Evolutionary conservation across 2,329 filamentous ascomycete species (phyloP), one percentile per base, ranked within the genome.

Genomic region (Annulohypoxylon truncatum): DNA sequence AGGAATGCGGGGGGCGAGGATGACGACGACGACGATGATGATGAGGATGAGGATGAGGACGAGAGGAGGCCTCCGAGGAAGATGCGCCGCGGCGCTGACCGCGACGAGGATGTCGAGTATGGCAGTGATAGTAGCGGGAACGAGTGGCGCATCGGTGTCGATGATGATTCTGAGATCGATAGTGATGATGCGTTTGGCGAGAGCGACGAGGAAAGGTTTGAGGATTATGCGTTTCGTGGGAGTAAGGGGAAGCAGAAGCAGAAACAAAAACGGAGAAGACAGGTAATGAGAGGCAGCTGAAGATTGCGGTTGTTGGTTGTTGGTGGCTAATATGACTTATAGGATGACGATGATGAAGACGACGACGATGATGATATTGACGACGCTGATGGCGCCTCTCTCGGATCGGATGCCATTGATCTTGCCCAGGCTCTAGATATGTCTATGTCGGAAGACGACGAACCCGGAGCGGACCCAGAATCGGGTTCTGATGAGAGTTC

Each of bases 51-150:
- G 0, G 89, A 90, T 15, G 90, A 87, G 50, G 90, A 91, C 66
- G 89, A 86, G 2, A 88, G 89, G 48, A 89, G 86, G 3, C 77
- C 74, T 2, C 76, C 74, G 13, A 73, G 74, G 47, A 81, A 81
- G 67, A 82, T 80, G 76, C 81, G 82, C 38, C 82, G 77, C 40
- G 78, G 72, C 13, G 80, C 81, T 38, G 80, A 83, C 3, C 59
- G 67, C 4, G 83, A 88, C 73, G 85, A 87, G 15, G 84, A 85
- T 44, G 83, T 88, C 13, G 92, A 94, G 62, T 89, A 90, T 68
- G 92, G 92, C 8, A 94, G 90, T 71, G 94, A 97, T 75, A 93
- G 91, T 66, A 92, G 94, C 66, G 94, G 93, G 20, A 92, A 96
- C 73, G 89, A 92, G 74, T 97, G 93, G 93, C 90, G 86, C 52